Base-by-base conservation (phyloP, 2,329 filamentous ascomycete species). In the Eurotiales sp. region DNA sequence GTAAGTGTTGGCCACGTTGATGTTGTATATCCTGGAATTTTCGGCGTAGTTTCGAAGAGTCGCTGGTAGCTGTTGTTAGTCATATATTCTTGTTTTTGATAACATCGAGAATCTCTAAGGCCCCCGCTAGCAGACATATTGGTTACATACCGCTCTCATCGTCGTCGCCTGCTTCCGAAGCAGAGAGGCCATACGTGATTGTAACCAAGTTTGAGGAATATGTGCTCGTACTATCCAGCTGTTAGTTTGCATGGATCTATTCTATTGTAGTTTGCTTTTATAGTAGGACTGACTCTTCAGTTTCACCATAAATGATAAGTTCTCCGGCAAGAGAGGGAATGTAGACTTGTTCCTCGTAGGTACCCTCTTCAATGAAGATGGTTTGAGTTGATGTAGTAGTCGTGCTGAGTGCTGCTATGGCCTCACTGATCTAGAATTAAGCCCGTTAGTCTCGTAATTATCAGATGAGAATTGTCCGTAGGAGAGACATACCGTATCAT, bases 311-410 rank as follows among this genome's bases (percentile, higher is more conserved):
- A 53, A 83, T 75, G 42, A 75, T 78, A 36, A 84, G 68, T 36
- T 74, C 65, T 1, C 76, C 77, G 10, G 66, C 68, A 42, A 78
- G 72, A 1, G 65, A 56, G 3, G 74, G 65, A 39, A 85, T 72
- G 58, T 75, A 77, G 36, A 84, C 79, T 61, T 84, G 82, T 62
- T 85, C 82, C 2, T 67, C 69, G 72, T 86, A 85, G 30, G 79
- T 82, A 8, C 82, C 82, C 21, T 76, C 65, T 58, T 79, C 64
- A 64, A 87, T 79, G 69, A 86, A 86, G 67, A 87, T 82, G 60
- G 77, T 80, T 53, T 83, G 80, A 1, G 72, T 71, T 1, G 66
- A 57, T 1, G 76, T 73, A 6, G 74, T 72, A 1, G 72, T 70
- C 0, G 75, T 78, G n/a, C 76, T 78, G 8, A 86, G 74, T 4